Evolutionary conservation across 2,329 filamentous ascomycete species (phyloP).

Genomic region (Aspergillus sp.): DNA sequence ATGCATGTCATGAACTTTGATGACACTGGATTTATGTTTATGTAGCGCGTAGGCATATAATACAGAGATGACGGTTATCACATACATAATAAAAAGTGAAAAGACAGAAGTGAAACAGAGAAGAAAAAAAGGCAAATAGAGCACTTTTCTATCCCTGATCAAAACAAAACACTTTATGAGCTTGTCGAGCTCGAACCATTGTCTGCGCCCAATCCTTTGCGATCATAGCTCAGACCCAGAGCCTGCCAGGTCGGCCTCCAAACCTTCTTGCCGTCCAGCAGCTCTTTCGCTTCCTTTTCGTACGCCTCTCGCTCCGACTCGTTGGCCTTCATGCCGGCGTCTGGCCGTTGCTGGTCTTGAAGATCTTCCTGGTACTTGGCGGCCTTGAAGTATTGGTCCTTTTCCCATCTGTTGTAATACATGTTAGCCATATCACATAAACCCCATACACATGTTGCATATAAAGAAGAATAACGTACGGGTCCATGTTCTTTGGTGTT

Average conservation of each 20-base stretch:
- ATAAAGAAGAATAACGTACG: slow-evolving; percentile 41
- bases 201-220: slow-evolving; percentile 15
- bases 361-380: slow-evolving; percentile 43
- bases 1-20: no score
- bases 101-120: no score
- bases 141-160: slow-evolving; percentile 6
- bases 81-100: no score
- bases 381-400: slow-evolving; percentile 53
- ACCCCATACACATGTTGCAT: not conserved
- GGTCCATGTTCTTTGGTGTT: slow-evolving; percentile 55
- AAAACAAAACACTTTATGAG: slow-evolving; percentile 7
- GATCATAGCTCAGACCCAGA: slow-evolving; percentile 35
- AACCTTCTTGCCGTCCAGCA: slow-evolving; percentile 56
- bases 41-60: no score
- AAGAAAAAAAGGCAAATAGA: not conserved
- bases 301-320: slow-evolving; percentile 43
- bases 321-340: slow-evolving; percentile 32
- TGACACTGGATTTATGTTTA: no score
- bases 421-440: slow-evolving; percentile 7
- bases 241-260: slow-evolving; percentile 55
- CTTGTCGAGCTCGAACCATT: slow-evolving; percentile 8
- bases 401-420: slow-evolving; percentile 52
- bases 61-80: no score
- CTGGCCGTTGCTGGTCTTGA: slow-evolving; percentile 29
- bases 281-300: slow-evolving; percentile 57